phyloP scores from a whole-genome alignment of 139 green algal species.

The Zygnema cylindricum region DNA sequence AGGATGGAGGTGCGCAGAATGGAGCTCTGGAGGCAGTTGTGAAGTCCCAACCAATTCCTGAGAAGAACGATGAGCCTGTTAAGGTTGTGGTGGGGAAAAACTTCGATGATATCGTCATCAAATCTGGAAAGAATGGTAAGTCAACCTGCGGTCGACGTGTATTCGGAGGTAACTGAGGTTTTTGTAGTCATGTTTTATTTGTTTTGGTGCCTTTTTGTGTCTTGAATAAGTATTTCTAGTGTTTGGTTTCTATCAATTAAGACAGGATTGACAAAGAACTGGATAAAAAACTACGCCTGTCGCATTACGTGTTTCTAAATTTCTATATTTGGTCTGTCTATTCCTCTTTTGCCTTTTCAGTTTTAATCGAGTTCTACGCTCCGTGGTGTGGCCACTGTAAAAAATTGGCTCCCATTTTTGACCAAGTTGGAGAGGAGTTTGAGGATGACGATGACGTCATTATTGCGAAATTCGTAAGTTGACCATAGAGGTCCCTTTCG shows the following conservation, averaged over 20 bases:
- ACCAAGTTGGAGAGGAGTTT: constrained; percentile 51
- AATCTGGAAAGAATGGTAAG: constrained; percentile 64
- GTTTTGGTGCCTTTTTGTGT: too few species aligned
- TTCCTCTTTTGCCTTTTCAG: constrained; percentile 33
- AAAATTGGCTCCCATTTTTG: constrained; percentile 65
- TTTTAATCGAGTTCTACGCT: constrained; percentile 73
- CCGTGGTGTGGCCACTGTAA: constrained; percentile 78
- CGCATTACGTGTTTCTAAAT: too few species aligned
- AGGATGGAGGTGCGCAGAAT: too few species aligned
- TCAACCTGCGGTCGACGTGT: too few species aligned
- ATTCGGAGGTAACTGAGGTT: too few species aligned
- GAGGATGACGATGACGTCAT: constrained; percentile 31
- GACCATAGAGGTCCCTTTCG: too few species aligned
- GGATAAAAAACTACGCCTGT: too few species aligned
- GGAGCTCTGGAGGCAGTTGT: constrained; percentile 57
- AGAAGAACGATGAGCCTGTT: constrained; percentile 45
- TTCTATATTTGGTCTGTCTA: too few species aligned
- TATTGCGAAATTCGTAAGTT: constrained; percentile 55
- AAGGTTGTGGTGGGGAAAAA: constrained; percentile 56
- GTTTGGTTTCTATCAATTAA: too few species aligned
- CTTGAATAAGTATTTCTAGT: too few species aligned
- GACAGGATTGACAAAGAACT: too few species aligned
- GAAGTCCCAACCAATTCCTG: constrained; percentile 59
- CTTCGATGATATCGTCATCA: constrained; percentile 68
- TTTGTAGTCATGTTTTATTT: too few species aligned